These are phyloP conservation scores for Arxiozyma telluris DNA, from an alignment of 1,139 yeast genomes.

Conservation along the genomic window DNA sequence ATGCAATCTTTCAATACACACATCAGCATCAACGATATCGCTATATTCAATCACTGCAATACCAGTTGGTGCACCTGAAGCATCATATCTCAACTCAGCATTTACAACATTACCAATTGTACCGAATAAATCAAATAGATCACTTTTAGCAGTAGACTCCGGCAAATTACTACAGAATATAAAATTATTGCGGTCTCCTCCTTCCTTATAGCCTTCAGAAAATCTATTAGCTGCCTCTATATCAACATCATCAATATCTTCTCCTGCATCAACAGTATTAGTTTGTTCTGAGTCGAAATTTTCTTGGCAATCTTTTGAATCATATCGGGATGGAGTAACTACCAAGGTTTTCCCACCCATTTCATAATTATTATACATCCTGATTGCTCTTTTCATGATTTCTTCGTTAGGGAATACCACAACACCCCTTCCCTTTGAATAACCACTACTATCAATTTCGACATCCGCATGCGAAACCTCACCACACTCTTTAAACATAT, in stretches of 20 bases:
- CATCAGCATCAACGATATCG: conserved; percentile 58
- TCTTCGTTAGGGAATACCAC: conserved; percentile 52
- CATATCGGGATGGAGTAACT: conserved; percentile 51
- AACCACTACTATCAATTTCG: conserved; percentile 55
- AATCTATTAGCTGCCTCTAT: conserved; percentile 2
- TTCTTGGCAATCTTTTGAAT: conserved; percentile 7
- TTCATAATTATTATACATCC: conserved; percentile 53
- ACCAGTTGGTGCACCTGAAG: conserved; percentile 67
- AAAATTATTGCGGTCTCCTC: conserved; percentile 57
- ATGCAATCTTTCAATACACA: conserved; percentile 65
- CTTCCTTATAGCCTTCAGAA: conserved; percentile 19
- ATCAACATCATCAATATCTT: not conserved
- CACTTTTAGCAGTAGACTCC: conserved; percentile 78
- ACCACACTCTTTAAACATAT: conserved; percentile 71
- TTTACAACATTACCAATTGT: conserved; percentile 68
- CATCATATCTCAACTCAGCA: conserved; percentile 68
- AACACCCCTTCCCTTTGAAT: conserved; percentile 80
- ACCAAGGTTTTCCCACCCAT: conserved; percentile 61
- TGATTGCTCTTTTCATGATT: conserved; percentile 55
- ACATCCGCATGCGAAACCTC: conserved; percentile 75
- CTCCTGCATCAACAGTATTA: conserved; percentile 9
- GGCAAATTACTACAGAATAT: conserved; percentile 77
- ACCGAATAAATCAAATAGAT: conserved; percentile 76
- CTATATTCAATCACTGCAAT: conserved; percentile 77
- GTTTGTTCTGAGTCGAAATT: conserved; percentile 1